Percentiles rank a stretch among this genome's conserved stretches.
These are phyloP conservation scores for Sorghum bicolor DNA, from an alignment of 176 grass and related monocot genomes.

Conservation along the genomic window Sorghum_bicolor_NCBIv3 NC_012872.2:71583001-71583500, in stretches of 20 bases:
- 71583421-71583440: conserved; percentile 5
- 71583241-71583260: too few species aligned
- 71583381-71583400: conserved; percentile 26
- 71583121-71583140: neutral
- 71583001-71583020: neutral
- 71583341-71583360: neutral
- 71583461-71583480: conserved; percentile 36
- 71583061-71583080: too few species aligned
- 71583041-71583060: too few species aligned
- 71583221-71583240: too few species aligned
- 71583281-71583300: neutral
- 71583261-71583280: neutral
- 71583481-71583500: conserved; percentile 18
- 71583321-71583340: conserved; percentile 26
- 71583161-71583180: too few species aligned
- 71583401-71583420: neutral
- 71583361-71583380: conserved; percentile 30
- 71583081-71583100: too few species aligned
- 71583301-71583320: conserved; percentile 9
- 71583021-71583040: too few species aligned
- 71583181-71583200: too few species aligned
- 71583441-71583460: conserved; percentile 51
- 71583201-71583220: too few species aligned
- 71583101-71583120: neutral
- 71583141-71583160: too few species aligned